These are phyloP conservation scores for Stagonosporopsis rhizophila DNA, from an alignment of 2,329 filamentous ascomycete species.

Conservation along the genomic window DNA sequence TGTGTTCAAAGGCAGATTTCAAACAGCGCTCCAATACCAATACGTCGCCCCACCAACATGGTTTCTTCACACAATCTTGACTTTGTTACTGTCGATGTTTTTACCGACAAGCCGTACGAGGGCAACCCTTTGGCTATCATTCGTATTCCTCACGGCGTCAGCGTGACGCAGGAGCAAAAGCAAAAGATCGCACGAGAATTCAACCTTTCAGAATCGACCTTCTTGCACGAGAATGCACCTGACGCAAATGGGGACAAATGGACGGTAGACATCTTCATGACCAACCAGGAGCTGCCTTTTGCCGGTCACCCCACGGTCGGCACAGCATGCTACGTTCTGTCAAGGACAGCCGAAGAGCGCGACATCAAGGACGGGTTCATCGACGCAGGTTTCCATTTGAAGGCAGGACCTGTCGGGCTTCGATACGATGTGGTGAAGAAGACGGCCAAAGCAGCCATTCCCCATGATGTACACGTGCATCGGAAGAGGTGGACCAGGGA, in stretches of 20 bases:
- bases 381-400: conserved; percentile 51
- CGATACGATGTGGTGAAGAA: conserved; percentile 50
- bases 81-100: conserved; percentile 56
- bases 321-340: conserved; percentile 58
- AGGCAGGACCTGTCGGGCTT: conserved; percentile 54
- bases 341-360: conserved; percentile 34
- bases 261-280: conserved; percentile 63
- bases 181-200: conserved; percentile 64
- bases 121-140: conserved; percentile 67
- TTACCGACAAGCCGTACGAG: conserved; percentile 55
- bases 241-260: conserved; percentile 40
- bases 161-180: conserved; percentile 57
- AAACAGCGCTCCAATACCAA: not conserved
- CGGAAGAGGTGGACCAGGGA: conserved; percentile 29
- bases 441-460: conserved; percentile 68
- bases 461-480: conserved; percentile 64
- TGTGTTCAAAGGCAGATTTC: not conserved
- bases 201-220: conserved; percentile 65
- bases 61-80: conserved; percentile 32
- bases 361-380: conserved; percentile 30
- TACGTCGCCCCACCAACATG: conserved; percentile 15
- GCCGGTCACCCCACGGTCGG: conserved; percentile 66
- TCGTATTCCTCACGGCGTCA: conserved; percentile 49
- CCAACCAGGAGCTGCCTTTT: conserved; percentile 60
- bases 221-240: conserved; percentile 54